These are phyloP conservation scores for Cokeromyces recurvatus DNA, from an alignment of 371 early-diverging fungal species.

Conservation along the genomic window DNA sequence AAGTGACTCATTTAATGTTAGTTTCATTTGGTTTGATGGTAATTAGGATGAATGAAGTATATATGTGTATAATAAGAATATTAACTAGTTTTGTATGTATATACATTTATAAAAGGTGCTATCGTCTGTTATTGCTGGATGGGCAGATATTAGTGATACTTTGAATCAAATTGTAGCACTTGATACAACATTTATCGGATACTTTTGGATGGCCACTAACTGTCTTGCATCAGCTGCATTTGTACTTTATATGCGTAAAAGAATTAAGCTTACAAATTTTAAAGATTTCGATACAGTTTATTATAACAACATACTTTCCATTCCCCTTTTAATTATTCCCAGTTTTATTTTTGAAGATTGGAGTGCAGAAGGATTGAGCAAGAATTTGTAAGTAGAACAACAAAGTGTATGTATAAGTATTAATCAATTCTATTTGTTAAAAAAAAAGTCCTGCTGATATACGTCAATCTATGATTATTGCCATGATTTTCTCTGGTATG, in stretches of 20 bases:
- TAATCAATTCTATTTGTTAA: neutral
- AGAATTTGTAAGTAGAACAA: conserved; percentile 50
- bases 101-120: no score
- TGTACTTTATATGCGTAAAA: conserved; percentile 87
- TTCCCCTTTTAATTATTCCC: conserved; percentile 80
- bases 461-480: conserved; percentile 50
- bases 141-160: conserved; percentile 64
- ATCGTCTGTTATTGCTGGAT: conserved; percentile 89
- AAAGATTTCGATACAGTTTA: conserved; percentile 98
- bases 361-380: conserved; percentile 45
- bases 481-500: conserved; percentile 80
- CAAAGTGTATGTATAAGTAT: neutral
- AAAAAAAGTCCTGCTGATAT: conserved; percentile 39
- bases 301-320: conserved; percentile 90
- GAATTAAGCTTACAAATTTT: conserved; percentile 80
- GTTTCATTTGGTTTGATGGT: conserved; percentile 89
- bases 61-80: no score
- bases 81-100: no score
- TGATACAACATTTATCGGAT: conserved; percentile 58
- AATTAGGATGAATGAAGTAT: neutral
- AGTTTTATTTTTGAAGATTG: conserved; percentile 82
- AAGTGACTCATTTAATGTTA: conserved; percentile 76
- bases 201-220: conserved; percentile 87
- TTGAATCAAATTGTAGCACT: conserved; percentile 27
- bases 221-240: conserved; percentile 91